These are phyloP conservation scores for Candida bentonensis DNA, from an alignment of 805 yeast species.

Conservation along the genomic window DNA sequence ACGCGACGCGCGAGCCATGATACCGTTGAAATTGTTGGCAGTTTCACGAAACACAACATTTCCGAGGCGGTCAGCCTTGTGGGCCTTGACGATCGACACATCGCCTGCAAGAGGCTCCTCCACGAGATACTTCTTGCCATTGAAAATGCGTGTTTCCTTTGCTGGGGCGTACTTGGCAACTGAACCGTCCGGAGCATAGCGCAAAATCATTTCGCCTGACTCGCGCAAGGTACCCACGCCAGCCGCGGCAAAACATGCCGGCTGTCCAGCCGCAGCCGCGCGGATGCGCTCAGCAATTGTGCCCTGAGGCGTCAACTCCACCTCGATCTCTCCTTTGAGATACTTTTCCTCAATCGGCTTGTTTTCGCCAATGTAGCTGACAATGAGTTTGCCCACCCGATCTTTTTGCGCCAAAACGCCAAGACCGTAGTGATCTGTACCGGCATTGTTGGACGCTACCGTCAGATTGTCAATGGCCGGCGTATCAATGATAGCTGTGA, in stretches of 20 bases:
- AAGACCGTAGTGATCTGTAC: constrained; percentile 31
- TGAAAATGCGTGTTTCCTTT: constrained; percentile 29
- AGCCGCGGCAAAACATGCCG: constrained; percentile 36
- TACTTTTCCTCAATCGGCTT: constrained; percentile 28
- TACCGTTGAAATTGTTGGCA: constrained; percentile 32
- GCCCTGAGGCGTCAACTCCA: constrained; percentile 39
- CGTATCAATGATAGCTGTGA: constrained; percentile 24
- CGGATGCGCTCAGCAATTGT: constrained; percentile 35
- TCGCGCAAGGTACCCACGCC: constrained; percentile 41
- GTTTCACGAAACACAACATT: constrained; percentile 35
- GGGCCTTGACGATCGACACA: constrained; percentile 34
- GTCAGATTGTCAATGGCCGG: constrained; percentile 26
- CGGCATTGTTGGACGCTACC: constrained; percentile 36
- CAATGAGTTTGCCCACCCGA: constrained; percentile 31
- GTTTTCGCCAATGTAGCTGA: constrained; percentile 34
- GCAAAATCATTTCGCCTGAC: constrained; percentile 32
- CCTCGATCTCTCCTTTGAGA: constrained; percentile 29
- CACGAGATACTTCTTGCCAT: constrained; percentile 29
- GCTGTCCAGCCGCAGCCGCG: constrained; percentile 36
- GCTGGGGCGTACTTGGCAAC: constrained; percentile 26
- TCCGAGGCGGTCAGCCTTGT: constrained; percentile 35
- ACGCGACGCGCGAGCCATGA: constrained; percentile 32
- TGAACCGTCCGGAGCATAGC: constrained; percentile 25
- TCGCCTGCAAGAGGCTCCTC: constrained; percentile 34
- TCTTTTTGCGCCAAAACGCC: constrained; percentile 27